Conservation (phyloP, 108 stramenopile genomes). For the Seminavis robusta region DNA sequence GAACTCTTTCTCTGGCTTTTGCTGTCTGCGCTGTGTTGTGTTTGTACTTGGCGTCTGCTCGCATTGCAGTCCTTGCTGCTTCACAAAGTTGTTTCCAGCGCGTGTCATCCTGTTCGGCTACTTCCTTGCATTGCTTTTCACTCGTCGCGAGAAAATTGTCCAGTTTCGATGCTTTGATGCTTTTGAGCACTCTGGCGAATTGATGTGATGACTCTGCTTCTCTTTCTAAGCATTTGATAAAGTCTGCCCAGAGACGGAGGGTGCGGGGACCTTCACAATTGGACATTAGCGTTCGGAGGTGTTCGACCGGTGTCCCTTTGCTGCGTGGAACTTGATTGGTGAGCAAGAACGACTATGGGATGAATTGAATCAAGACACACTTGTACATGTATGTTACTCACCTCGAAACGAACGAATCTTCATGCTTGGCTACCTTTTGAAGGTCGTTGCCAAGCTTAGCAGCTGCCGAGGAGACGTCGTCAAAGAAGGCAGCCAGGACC, state of each 20-base stretch:
- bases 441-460: not conserved
- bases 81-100: constrained; percentile 75
- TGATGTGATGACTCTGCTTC: constrained; percentile 32
- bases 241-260: constrained; percentile 29
- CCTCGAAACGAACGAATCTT: too few species aligned
- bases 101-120: constrained; percentile 53
- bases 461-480: not conserved
- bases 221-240: constrained; percentile 29
- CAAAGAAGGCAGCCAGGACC: constrained; percentile 26
- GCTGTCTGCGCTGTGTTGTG: constrained; percentile 41
- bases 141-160: constrained; percentile 31
- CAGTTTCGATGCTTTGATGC: constrained; percentile 30
- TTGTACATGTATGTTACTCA: too few species aligned
- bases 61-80: constrained; percentile 49
- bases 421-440: not conserved
- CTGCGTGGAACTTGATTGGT: too few species aligned
- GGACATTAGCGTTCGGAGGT: not conserved
- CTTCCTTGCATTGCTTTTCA: constrained; percentile 36
- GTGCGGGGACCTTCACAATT: constrained; percentile 18
- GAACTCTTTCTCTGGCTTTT: constrained; percentile 53
- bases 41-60: constrained; percentile 46
- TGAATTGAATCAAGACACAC: too few species aligned
- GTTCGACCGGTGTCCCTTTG: not conserved
- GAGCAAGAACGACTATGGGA: too few species aligned
- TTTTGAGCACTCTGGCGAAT: constrained; percentile 13